phyloP scores from a whole-genome alignment of 164 flowering plant species.

The Cinnamomum micranthum region DNA sequence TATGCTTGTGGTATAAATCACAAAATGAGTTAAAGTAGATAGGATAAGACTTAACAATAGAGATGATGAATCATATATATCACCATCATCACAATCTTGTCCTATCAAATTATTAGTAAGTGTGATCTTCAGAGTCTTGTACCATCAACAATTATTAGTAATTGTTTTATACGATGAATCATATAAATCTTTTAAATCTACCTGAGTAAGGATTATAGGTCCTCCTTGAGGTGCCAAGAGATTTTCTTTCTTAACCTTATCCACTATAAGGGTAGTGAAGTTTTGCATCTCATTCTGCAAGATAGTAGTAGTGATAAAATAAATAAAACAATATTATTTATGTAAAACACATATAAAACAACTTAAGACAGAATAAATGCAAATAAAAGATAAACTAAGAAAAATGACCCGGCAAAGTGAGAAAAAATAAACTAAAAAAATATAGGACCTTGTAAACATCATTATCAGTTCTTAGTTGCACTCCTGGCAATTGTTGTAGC shows the following conservation, averaged over 20 bases:
- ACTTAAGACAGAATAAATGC: not conserved
- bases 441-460: conserved; percentile 16
- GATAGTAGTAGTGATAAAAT: not conserved
- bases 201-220: conserved; percentile 14
- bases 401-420: no score
- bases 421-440: no score
- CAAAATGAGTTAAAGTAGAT: no score
- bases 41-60: no score
- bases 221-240: conserved; percentile 15
- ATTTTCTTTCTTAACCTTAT: conserved; percentile 7
- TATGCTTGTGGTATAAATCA: no score
- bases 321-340: not conserved
- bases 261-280: conserved; percentile 7
- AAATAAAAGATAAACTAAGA: no score
- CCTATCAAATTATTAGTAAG: no score
- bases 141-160: no score
- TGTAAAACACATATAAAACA: not conserved
- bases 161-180: no score
- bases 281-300: conserved; percentile 8
- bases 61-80: no score
- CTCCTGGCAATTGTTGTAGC: conserved; percentile 44
- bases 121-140: no score
- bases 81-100: no score
- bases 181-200: not conserved
- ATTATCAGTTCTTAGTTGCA: conserved; percentile 29